Percentiles rank a stretch among this genome's conserved stretches.
Evolutionary conservation across 306 rosid genomes (phyloP).

Genomic region (Carpinus viminea): DNA sequence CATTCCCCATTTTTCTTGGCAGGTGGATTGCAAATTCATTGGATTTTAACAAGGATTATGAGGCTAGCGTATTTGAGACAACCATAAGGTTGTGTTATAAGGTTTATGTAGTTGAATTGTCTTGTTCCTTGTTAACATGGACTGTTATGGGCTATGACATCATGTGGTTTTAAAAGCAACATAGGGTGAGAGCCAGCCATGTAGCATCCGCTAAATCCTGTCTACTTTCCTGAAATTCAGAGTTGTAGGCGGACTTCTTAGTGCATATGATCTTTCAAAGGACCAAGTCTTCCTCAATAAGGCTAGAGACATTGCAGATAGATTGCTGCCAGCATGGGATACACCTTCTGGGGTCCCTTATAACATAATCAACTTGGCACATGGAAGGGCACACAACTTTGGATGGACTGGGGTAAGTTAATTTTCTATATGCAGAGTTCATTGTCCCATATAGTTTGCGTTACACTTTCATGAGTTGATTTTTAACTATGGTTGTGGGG

Average conservation of each 20-base stretch:
- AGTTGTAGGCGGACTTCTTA: conserved; percentile 99
- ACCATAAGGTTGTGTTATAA: conserved; percentile 95
- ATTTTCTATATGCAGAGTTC: conserved; percentile 23
- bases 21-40: conserved; percentile 85
- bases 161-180: conserved; percentile 23
- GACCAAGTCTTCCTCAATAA: conserved; percentile 87
- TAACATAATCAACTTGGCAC: conserved; percentile 85
- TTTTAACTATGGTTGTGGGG: conserved; percentile 12
- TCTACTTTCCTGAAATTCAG: conserved; percentile 53
- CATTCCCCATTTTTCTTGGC: conserved; percentile 37
- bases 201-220: conserved; percentile 19
- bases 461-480: conserved; percentile 11
- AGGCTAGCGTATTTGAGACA: conserved; percentile 99
- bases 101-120: conserved; percentile 71
- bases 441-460: conserved; percentile 5
- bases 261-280: conserved; percentile 92
- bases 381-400: conserved; percentile 80
- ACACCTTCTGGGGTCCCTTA: conserved; percentile 91
- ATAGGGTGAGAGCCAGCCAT: not conserved
- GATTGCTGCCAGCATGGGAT: conserved; percentile 96
- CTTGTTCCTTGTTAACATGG: conserved; percentile 17
- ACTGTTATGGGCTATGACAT: conserved; percentile 23
- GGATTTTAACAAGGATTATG: conserved; percentile 96
- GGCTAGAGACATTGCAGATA: conserved; percentile 94
- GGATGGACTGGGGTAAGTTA: conserved; percentile 92